phyloP scores from a whole-genome alignment of 2,329 filamentous ascomycete genomes.

The Cladophialophora exuberans region DNA sequence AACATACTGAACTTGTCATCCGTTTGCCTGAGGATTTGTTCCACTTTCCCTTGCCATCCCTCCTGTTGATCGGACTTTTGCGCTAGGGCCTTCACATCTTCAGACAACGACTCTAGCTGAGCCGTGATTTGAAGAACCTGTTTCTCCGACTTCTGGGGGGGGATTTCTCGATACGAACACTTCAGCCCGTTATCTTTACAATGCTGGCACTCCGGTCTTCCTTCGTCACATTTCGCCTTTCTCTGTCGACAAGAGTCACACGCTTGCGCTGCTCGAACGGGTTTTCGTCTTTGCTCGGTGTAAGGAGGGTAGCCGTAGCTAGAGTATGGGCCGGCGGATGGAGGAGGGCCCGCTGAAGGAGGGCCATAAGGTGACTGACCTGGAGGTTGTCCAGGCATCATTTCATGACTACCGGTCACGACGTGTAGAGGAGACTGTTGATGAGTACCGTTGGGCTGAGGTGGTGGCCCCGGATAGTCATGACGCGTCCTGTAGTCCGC shows the following conservation, averaged over 20 bases:
- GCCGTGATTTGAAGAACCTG: constrained; percentile 32
- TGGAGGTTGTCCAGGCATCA: constrained; percentile 30
- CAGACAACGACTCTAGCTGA: constrained; percentile 27
- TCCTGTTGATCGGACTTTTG: constrained; percentile 19
- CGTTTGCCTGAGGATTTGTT: constrained; percentile 11
- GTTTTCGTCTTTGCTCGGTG: constrained; percentile 27
- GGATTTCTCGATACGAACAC: constrained; percentile 88
- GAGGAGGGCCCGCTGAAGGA: constrained; percentile 30
- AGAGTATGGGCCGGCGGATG: constrained; percentile 19
- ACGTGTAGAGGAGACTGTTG: constrained; percentile 30
- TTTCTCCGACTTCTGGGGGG: constrained; percentile 78
- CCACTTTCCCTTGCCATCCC: constrained; percentile 20
- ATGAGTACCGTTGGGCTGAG: constrained; percentile 30
- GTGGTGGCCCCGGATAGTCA: constrained; percentile 30
- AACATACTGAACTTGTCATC: constrained; percentile 18
- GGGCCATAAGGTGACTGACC: constrained; percentile 27
- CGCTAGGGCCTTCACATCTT: constrained; percentile 23
- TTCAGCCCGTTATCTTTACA: constrained; percentile 84
- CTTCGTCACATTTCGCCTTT: constrained; percentile 91
- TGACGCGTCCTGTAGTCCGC: constrained; percentile 30
- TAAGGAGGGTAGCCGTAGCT: constrained; percentile 17
- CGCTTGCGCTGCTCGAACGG: constrained; percentile 59
- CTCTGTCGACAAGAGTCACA: constrained; percentile 87
- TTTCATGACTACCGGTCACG: constrained; percentile 30
- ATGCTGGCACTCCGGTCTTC: constrained; percentile 76